Evolutionary conservation across 805 yeast genomes (phyloP).

Genomic region (Kodamaea kakaduensis): DNA sequence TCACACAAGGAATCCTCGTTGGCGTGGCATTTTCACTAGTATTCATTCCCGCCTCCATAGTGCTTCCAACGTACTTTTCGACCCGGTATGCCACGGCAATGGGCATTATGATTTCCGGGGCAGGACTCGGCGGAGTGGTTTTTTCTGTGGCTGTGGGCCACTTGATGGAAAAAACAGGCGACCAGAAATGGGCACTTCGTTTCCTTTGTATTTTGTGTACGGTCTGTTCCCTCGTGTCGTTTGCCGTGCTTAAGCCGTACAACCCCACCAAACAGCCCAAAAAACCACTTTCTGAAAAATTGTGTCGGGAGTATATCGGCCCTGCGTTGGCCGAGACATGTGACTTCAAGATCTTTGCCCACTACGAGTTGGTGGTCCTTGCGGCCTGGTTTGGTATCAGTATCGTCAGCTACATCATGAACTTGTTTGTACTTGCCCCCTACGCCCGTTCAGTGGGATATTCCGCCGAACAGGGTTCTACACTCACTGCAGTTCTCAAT

Average conservation of each 20-base stretch:
- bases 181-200: constrained; percentile 43
- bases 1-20: constrained; percentile 49
- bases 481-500: constrained; percentile 34
- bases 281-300: constrained; percentile 21
- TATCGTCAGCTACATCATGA: constrained; percentile 31
- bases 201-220: constrained; percentile 32
- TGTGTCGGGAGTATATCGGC: constrained; percentile 10
- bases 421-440: constrained; percentile 35
- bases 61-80: constrained; percentile 50
- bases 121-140: constrained; percentile 49
- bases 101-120: constrained; percentile 46
- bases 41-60: constrained; percentile 41
- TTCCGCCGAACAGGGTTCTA: constrained; percentile 27
- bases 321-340: constrained; percentile 16
- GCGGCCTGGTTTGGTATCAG: constrained; percentile 36
- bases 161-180: constrained; percentile 38
- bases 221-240: constrained; percentile 27
- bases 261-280: constrained; percentile 25
- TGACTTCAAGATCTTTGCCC: constrained; percentile 28
- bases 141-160: constrained; percentile 41
- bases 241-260: constrained; percentile 44
- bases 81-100: constrained; percentile 42
- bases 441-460: constrained; percentile 43
- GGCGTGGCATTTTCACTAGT: constrained; percentile 46
- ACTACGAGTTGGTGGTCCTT: constrained; percentile 19